phyloP scores from a whole-genome alignment of 163 green algal genomes.

The Chloromonas sp. region DNA sequence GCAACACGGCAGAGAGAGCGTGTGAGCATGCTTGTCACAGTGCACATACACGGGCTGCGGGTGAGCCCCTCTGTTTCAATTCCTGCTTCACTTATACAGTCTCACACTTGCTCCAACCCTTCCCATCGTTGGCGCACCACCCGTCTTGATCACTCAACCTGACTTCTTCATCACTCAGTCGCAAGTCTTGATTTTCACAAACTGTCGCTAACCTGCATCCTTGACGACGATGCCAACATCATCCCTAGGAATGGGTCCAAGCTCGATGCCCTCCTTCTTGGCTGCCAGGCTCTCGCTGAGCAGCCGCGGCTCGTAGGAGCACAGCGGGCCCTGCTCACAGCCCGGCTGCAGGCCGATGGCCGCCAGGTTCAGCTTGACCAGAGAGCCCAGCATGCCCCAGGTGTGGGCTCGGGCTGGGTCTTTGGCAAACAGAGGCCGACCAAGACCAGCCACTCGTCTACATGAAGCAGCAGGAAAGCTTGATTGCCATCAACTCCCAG shows the following conservation, averaged over 20 bases:
- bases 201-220: background rate
- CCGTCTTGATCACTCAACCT: background rate
- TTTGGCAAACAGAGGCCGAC: conserved; percentile 12
- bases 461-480: no score
- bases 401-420: background rate
- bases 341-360: conserved; percentile 11
- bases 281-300: conserved; percentile 7
- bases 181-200: background rate
- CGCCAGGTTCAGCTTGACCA: conserved; percentile 25
- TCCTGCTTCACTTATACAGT: no score
- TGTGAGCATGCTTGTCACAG: no score
- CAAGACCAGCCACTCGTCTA: background rate
- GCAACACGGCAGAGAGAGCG: no score
- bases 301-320: conserved; percentile 8
- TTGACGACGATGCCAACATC: conserved; percentile 20
- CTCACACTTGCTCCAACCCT: background rate
- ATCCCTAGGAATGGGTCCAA: conserved; percentile 13
- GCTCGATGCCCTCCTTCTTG: background rate
- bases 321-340: conserved; percentile 15
- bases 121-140: background rate
- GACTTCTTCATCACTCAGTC: conserved; percentile 1
- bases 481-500: no score
- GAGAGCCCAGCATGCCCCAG: conserved; percentile 11
- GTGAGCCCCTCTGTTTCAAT: no score
- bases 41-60: no score